Evolutionary conservation across 2,329 filamentous ascomycete genomes (phyloP).

Genomic region (Clarireedia hainanense): DNA sequence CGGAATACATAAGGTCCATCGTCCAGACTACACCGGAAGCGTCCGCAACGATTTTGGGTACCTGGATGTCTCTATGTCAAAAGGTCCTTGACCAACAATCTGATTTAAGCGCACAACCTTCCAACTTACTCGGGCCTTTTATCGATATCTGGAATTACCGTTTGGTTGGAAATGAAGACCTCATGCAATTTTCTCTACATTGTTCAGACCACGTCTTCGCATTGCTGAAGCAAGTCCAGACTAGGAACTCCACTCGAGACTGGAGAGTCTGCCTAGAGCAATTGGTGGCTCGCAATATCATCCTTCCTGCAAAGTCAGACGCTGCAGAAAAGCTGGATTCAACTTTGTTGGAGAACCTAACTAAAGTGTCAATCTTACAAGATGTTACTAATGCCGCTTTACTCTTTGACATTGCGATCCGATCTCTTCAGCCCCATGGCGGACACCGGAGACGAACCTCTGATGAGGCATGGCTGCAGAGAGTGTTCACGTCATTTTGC

Average conservation of each 20-base stretch:
- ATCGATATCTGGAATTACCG: slow-evolving; percentile 26
- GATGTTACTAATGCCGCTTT: slow-evolving; percentile 33
- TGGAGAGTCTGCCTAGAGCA: slow-evolving; percentile 26
- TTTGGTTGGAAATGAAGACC: slow-evolving; percentile 14
- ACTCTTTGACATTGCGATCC: slow-evolving; percentile 38
- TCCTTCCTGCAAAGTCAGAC: slow-evolving; percentile 27
- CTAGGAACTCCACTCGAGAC: background rate
- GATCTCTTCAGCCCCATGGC: slow-evolving; percentile 35
- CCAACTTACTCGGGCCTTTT: slow-evolving; percentile 24
- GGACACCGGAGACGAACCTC: slow-evolving; percentile 36
- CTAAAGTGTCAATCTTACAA: slow-evolving; percentile 19
- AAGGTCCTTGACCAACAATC: slow-evolving; percentile 7
- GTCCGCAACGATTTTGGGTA: slow-evolving; percentile 25
- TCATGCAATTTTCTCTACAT: slow-evolving; percentile 27
- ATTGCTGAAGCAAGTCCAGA: slow-evolving; percentile 19
- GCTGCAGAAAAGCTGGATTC: slow-evolving; percentile 12
- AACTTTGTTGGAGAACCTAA: slow-evolving; percentile 20
- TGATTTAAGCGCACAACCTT: background rate
- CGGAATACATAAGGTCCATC: slow-evolving; percentile 27
- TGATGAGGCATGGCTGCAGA: slow-evolving; percentile 42
- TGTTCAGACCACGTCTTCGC: slow-evolving; percentile 25
- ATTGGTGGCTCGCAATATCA: slow-evolving; percentile 29
- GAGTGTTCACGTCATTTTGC: slow-evolving; percentile 33
- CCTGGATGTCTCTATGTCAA: slow-evolving; percentile 26
- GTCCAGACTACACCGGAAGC: slow-evolving; percentile 25